Percentiles rank a stretch among this genome's conserved stretches.
Conservation (phyloP, 2,329 filamentous ascomycete genomes). For the Fusarium sp. region DNA sequence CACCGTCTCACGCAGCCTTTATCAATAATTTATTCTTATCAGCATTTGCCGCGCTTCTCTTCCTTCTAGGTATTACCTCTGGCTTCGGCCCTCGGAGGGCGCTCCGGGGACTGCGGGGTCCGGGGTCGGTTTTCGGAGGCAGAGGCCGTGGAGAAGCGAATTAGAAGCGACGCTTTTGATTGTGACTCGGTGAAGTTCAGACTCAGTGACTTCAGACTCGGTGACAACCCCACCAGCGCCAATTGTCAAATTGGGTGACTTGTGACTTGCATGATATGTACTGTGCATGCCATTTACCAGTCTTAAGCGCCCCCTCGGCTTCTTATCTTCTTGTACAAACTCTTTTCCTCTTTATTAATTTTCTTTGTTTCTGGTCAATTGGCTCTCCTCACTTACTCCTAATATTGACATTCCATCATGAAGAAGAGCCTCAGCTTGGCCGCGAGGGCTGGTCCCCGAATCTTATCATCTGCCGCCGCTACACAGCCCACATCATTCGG, state of each 20-base stretch:
- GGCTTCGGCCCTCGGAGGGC: constrained; percentile 29
- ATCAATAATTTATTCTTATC: not conserved
- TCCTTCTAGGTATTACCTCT: not conserved
- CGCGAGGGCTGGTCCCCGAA: constrained; percentile 44
- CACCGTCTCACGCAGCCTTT: too few species aligned
- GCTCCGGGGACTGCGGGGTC: constrained; percentile 23
- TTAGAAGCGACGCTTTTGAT: not conserved
- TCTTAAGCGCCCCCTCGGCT: constrained; percentile 15
- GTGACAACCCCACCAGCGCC: constrained; percentile 28
- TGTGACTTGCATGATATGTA: constrained; percentile 21
- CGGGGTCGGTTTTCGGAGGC: constrained; percentile 36
- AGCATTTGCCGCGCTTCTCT: constrained; percentile 11
- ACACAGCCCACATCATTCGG: constrained; percentile 34
- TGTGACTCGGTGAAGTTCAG: constrained; percentile 6
- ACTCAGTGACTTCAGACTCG: constrained; percentile 14
- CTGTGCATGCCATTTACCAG: constrained; percentile 11
- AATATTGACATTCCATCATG: constrained; percentile 39
- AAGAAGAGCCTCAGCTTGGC: constrained; percentile 47
- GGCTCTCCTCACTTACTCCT: constrained; percentile 5
- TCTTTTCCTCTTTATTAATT: constrained; percentile 1
- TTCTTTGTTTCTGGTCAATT: constrained; percentile 27
- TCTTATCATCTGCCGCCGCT: constrained; percentile 32
- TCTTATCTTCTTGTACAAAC: constrained; percentile 16
- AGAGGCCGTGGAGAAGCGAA: constrained; percentile 23
- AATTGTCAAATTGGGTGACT: constrained; percentile 19